Evolutionary conservation across 805 yeast genomes (phyloP), one percentile per base, ranked within the genome.

Genomic region (Candida anglica): DNA sequence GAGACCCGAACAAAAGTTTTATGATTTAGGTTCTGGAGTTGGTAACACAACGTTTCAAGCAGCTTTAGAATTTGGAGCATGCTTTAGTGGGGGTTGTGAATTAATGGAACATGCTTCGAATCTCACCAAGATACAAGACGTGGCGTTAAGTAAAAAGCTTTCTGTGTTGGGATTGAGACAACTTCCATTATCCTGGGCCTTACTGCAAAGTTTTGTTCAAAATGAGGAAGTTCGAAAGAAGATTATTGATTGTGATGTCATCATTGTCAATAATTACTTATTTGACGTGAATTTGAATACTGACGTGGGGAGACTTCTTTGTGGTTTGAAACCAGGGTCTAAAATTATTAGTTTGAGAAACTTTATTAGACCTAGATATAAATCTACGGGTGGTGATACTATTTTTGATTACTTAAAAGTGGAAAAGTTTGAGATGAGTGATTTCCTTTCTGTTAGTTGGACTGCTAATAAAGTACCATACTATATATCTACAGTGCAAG

Each of bases 1-100:
- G 32, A 56, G 63, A 23, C 66, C 75, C 1, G 58, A 56, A 1
- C 72, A 75, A 28, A 73, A 66, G n/a, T 88, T 87, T 48, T 77
- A 89, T 41, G 97, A 89, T 58, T 65, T 89, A 16, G 97, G 97
- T 0, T 86, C 95, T 0, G 97, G 97, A 11, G 96, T 89, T 11
- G 97, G 96, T 0, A 89, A 89, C 52, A 86, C 96, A 38, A 81
- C 84, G 0, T 71, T 88, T 27, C 96, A 88, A 54, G 94, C 96
- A 0, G 87, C 96, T 0, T 56, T 89, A 22, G 95, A 88, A 48
- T 78, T 75, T 52, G 95, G 96, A 2, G 83, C 88, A 40, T 69
- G 69, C 34, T 44, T 52, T 11, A 81, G 95, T 55, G 86, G 85
- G 49, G 97, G 97, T 1, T 86, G 91, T 57, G 97, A 89, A 53